phyloP scores from a whole-genome alignment of 345 rosid species.

The Gossypium raimondii region DNA sequence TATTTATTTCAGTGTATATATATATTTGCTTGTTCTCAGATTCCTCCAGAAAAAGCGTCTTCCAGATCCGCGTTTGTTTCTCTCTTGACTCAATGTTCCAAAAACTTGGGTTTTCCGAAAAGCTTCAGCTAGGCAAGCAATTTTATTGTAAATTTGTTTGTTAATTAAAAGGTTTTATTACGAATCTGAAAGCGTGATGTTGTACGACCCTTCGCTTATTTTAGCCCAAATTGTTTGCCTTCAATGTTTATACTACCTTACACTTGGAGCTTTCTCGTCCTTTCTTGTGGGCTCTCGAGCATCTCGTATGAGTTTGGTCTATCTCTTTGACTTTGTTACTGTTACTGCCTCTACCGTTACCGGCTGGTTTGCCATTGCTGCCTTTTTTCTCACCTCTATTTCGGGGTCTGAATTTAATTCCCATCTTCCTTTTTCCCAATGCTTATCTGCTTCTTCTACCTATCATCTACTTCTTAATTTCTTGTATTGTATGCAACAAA shows the following conservation, averaged over 20 bases:
- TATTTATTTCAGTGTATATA: too few species aligned
- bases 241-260: slow-evolving; percentile 77
- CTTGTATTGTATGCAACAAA: too few species aligned
- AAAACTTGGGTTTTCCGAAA: too few species aligned
- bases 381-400: slow-evolving; percentile 56
- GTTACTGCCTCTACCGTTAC: slow-evolving; percentile 61
- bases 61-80: too few species aligned
- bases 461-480: too few species aligned
- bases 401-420: slow-evolving; percentile 46
- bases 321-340: slow-evolving; percentile 80
- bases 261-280: slow-evolving; percentile 59
- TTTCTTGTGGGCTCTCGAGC: slow-evolving; percentile 70
- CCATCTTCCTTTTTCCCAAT: background rate
- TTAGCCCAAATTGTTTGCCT: slow-evolving; percentile 81
- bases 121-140: too few species aligned
- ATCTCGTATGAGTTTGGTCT: slow-evolving; percentile 76
- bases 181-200: slow-evolving; percentile 41
- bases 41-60: background rate
- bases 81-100: too few species aligned
- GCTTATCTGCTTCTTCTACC: background rate
- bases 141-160: too few species aligned
- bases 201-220: slow-evolving; percentile 96
- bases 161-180: too few species aligned
- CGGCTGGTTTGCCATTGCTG: slow-evolving; percentile 79
- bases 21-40: background rate